Conservation (phyloP, 2,329 filamentous ascomycete species). For the Pseudogymnoascus sp. region DNA sequence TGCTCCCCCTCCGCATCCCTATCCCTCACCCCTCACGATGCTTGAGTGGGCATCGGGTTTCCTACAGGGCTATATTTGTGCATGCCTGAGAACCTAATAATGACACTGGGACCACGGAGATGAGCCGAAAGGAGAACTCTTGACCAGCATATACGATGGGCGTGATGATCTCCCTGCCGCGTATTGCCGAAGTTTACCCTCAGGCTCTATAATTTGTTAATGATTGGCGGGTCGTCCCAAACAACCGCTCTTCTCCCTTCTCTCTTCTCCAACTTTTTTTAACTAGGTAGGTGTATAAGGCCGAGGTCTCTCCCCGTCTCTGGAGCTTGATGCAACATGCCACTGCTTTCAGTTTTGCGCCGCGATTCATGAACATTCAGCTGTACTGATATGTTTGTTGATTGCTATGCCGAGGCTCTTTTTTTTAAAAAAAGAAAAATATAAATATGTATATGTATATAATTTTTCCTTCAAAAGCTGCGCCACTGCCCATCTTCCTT, state of each 20-base stretch:
- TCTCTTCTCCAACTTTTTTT: no score
- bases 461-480: no score
- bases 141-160: not conserved
- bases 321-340: not conserved
- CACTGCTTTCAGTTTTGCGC: not conserved
- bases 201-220: not conserved
- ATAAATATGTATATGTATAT: no score
- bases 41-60: not conserved
- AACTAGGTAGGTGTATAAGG: no score
- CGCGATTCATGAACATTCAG: not conserved
- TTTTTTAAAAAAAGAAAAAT: no score
- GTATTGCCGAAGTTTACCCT: slow-evolving; percentile 1
- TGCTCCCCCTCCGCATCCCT: not conserved
- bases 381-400: not conserved
- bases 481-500: no score
- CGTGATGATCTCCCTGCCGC: not conserved
- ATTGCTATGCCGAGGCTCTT: no score
- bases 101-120: not conserved
- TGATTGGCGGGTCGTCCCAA: not conserved
- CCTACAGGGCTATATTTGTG: not conserved
- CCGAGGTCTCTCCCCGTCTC: not conserved
- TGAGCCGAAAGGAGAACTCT: not conserved
- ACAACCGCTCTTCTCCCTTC: not conserved
- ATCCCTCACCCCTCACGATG: not conserved
- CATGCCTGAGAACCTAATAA: not conserved